Conservation (phyloP, 441 rosid species). For the Syzygium syzygioides region DNA sequence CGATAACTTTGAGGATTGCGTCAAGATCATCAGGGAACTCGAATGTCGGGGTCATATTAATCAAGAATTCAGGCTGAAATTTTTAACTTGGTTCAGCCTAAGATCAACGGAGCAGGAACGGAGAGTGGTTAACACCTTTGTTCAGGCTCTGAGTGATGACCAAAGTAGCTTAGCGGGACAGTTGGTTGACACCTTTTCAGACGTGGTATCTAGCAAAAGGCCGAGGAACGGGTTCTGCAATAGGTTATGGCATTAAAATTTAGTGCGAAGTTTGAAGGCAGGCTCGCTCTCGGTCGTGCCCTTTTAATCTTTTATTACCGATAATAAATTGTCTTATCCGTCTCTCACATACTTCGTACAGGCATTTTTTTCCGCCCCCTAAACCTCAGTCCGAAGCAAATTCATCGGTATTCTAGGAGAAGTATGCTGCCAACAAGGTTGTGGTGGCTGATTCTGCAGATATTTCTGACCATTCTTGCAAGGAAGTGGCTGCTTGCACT, state of each 20-base stretch:
- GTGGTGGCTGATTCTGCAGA: background rate
- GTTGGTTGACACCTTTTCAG: slow-evolving; percentile 78
- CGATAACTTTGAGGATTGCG: slow-evolving; percentile 79
- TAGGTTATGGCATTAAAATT: slow-evolving; percentile 52
- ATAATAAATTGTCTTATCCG: background rate
- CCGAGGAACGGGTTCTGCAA: slow-evolving; percentile 59
- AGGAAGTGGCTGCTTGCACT: background rate
- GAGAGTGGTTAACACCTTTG: slow-evolving; percentile 80
- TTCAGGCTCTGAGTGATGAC: slow-evolving; percentile 82
- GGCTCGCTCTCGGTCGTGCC: background rate
- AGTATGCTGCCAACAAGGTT: background rate
- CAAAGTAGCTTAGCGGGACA: slow-evolving; percentile 92
- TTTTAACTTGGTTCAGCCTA: slow-evolving; percentile 94
- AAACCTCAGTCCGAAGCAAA: background rate
- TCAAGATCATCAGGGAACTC: slow-evolving; percentile 78
- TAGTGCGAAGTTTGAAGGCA: background rate
- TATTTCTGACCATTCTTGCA: background rate
- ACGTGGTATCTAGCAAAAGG: slow-evolving; percentile 72
- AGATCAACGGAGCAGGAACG: slow-evolving; percentile 86
- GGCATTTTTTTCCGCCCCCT: background rate
- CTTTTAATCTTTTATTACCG: background rate
- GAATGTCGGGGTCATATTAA: slow-evolving; percentile 82
- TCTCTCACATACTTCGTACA: background rate
- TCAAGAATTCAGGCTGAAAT: slow-evolving; percentile 76
- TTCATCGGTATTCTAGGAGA: background rate